Conservation (phyloP, 139 green algal genomes). For the Tetradesmus obliquus region DNA sequence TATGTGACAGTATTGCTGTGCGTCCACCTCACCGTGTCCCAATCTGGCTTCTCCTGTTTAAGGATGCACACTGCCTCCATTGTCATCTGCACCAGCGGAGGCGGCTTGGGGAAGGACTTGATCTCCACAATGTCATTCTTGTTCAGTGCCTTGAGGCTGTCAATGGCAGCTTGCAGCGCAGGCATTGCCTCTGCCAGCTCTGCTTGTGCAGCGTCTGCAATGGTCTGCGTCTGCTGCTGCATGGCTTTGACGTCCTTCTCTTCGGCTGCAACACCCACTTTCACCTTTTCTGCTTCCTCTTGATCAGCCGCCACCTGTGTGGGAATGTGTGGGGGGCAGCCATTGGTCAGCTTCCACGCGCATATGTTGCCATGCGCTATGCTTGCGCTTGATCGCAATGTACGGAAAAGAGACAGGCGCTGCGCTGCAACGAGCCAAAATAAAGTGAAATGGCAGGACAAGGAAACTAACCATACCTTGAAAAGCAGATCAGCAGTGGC, state of each 20-base stretch:
- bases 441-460: no score
- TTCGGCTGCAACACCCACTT: slow-evolving; percentile 73
- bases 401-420: no score
- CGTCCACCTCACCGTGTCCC: slow-evolving; percentile 67
- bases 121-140: slow-evolving; percentile 82
- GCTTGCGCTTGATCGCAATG: not conserved
- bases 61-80: slow-evolving; percentile 89
- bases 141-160: slow-evolving; percentile 85
- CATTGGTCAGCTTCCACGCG: not conserved
- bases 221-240: slow-evolving; percentile 69
- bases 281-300: slow-evolving; percentile 79
- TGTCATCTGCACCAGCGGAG: slow-evolving; percentile 82
- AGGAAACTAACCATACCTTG: slow-evolving; percentile 43
- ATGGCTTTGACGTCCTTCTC: slow-evolving; percentile 83
- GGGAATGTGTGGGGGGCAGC: no score
- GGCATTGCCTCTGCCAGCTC: slow-evolving; percentile 90
- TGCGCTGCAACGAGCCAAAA: not conserved
- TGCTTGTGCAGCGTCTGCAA: slow-evolving; percentile 83
- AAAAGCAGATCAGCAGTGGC: slow-evolving; percentile 78
- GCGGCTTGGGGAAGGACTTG: slow-evolving; percentile 90
- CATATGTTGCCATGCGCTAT: no score
- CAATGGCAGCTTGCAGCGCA: slow-evolving; percentile 78
- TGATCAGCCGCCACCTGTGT: slow-evolving; percentile 73
- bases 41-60: slow-evolving; percentile 85
- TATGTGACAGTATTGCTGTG: not conserved